Evolutionary conservation across 2,329 filamentous ascomycete species (phyloP).

Genomic region (Meredithiella fracta): DNA sequence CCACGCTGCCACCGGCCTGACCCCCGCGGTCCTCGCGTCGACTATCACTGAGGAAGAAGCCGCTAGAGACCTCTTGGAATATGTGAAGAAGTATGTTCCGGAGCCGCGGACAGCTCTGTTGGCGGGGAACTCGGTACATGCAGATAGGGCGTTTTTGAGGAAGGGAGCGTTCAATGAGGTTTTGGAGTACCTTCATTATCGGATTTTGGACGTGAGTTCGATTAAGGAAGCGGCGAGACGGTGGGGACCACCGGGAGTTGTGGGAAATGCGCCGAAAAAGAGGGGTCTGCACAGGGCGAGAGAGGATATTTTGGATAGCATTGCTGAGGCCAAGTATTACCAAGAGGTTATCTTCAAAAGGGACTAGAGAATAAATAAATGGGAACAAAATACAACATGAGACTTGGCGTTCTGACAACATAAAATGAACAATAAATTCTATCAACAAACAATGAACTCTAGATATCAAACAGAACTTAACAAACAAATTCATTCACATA

Average conservation of each 20-base stretch:
- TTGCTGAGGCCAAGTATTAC: conserved; percentile 79
- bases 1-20: conserved; percentile 69
- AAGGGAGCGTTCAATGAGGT: conserved; percentile 58
- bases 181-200: conserved; percentile 66
- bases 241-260: conserved; percentile 52
- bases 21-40: conserved; percentile 30
- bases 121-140: conserved; percentile 86
- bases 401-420: no score
- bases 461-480: no score
- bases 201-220: conserved; percentile 79
- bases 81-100: conserved; percentile 59
- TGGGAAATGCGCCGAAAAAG: conserved; percentile 53
- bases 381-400: neutral
- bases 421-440: no score
- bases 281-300: conserved; percentile 63
- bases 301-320: conserved; percentile 88
- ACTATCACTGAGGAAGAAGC: conserved; percentile 57
- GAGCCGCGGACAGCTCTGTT: conserved; percentile 51
- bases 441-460: no score
- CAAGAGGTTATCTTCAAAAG: conserved; percentile 47
- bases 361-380: neutral
- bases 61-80: conserved; percentile 54
- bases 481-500: no score
- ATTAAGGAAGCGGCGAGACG: conserved; percentile 79
- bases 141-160: conserved; percentile 67